Percentiles rank a stretch among this genome's conserved stretches.
Evolutionary conservation across 2,329 filamentous ascomycete species (phyloP).

Genomic region (Tothia fuscella): DNA sequence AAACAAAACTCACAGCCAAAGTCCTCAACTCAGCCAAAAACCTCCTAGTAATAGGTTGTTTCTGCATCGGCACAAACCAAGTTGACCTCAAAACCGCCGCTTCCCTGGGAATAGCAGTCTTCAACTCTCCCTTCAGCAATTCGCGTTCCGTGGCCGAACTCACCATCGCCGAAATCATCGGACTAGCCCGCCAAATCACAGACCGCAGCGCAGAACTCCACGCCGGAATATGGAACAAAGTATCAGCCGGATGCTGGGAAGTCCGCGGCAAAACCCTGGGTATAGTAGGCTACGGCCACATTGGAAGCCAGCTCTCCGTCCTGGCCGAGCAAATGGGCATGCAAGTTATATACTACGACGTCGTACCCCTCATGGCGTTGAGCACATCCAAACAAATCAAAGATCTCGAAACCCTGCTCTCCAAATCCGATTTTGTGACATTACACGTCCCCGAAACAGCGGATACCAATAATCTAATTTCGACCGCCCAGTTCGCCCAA

Average conservation of each 20-base stretch:
- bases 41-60: constrained; percentile 90
- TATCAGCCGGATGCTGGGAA: constrained; percentile 94
- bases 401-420: constrained; percentile 63
- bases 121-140: constrained; percentile 98
- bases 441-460: constrained; percentile 87
- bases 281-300: constrained; percentile 95
- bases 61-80: constrained; percentile 97
- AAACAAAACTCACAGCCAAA: constrained; percentile 82
- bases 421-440: constrained; percentile 79
- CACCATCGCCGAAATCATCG: constrained; percentile 88
- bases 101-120: constrained; percentile 80
- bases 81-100: constrained; percentile 79
- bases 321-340: constrained; percentile 96
- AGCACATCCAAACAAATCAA: constrained; percentile 78
- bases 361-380: constrained; percentile 86
- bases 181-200: constrained; percentile 78
- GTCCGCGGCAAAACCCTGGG: constrained; percentile 94
- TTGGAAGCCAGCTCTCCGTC: constrained; percentile 90
- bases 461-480: constrained; percentile 89
- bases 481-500: constrained; percentile 60
- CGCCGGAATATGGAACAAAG: constrained; percentile 93
- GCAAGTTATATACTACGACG: constrained; percentile 94
- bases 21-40: constrained; percentile 86
- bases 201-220: constrained; percentile 94
- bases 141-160: constrained; percentile 93